Conservation (phyloP, 2,329 filamentous ascomycete species). For the Pyricularia sp. region DNA sequence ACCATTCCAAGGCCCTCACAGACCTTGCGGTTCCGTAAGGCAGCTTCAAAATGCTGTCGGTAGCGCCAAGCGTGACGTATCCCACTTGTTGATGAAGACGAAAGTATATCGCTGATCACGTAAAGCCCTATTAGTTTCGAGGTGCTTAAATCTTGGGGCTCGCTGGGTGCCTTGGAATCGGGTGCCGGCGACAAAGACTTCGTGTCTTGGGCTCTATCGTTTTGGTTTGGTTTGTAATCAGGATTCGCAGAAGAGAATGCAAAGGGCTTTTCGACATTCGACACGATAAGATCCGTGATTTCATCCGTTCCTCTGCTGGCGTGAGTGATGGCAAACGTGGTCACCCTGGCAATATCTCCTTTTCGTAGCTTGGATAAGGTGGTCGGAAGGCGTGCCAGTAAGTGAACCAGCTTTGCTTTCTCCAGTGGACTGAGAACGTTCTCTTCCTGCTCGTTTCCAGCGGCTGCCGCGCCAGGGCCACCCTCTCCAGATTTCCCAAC, state of each 20-base stretch:
- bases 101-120: slow-evolving; percentile 63
- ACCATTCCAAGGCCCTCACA: slow-evolving; percentile 67
- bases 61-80: slow-evolving; percentile 82
- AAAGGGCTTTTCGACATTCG: slow-evolving; percentile 69
- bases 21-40: slow-evolving; percentile 52
- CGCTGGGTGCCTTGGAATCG: slow-evolving; percentile 28
- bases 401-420: slow-evolving; percentile 70
- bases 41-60: slow-evolving; percentile 63
- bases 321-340: slow-evolving; percentile 79
- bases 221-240: slow-evolving; percentile 27
- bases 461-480: slow-evolving; percentile 15
- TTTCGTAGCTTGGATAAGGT: slow-evolving; percentile 62
- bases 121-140: slow-evolving; percentile 74
- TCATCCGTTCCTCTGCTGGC: slow-evolving; percentile 77
- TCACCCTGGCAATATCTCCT: slow-evolving; percentile 75
- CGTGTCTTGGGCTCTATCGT: slow-evolving; percentile 23
- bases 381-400: slow-evolving; percentile 71
- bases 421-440: slow-evolving; percentile 69
- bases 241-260: slow-evolving; percentile 60
- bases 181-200: slow-evolving; percentile 21
- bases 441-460: slow-evolving; percentile 27
- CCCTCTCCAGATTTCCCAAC: not conserved
- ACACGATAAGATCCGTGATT: slow-evolving; percentile 76
- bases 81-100: slow-evolving; percentile 60
- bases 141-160: slow-evolving; percentile 49